Percentiles rank a stretch among this genome's conserved stretches.
These are phyloP conservation scores for Phytophthora syringae DNA, from an alignment of 352 stramenopile genomes.

Conservation along the genomic window DNA sequence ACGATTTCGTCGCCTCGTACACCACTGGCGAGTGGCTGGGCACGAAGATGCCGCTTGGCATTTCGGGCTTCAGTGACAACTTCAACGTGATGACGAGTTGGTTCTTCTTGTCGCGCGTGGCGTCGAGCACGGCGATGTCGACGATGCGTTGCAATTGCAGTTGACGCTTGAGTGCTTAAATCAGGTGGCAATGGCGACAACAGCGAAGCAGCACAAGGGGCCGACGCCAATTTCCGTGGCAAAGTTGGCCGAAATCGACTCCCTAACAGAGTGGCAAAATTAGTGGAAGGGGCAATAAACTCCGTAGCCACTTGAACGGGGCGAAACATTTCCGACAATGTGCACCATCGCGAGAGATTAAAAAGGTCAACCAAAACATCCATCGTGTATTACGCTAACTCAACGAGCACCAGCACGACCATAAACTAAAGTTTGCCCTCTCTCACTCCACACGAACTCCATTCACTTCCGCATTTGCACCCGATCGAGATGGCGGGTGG, in stretches of 20 bases:
- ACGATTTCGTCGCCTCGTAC: slow-evolving; percentile 4
- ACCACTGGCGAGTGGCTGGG: slow-evolving; percentile 6
- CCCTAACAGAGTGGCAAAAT: too few relatives aligned
- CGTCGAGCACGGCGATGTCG: slow-evolving; percentile 22
- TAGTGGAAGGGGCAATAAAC: too few relatives aligned
- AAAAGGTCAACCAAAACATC: neutral
- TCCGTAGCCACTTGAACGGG: too few relatives aligned
- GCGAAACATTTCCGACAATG: too few relatives aligned
- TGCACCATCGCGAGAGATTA: too few relatives aligned
- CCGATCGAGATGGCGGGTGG: slow-evolving; percentile 26
- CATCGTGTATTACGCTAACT: slow-evolving; percentile 18
- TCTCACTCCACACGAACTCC: neutral
- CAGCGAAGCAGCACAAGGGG: slow-evolving; percentile 23
- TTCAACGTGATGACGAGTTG: slow-evolving; percentile 24
- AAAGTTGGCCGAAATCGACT: too few relatives aligned
- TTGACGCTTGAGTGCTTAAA: slow-evolving; percentile 4
- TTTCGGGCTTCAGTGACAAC: slow-evolving; percentile 19
- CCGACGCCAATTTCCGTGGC: slow-evolving; percentile 18
- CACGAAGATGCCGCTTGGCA: slow-evolving; percentile 15
- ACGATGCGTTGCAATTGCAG: slow-evolving; percentile 27
- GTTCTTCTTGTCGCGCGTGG: slow-evolving; percentile 29
- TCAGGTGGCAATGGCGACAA: slow-evolving; percentile 8
- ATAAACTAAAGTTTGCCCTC: slow-evolving; percentile 10
- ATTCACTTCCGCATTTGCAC: slow-evolving; percentile 13
- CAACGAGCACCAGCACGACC: neutral